phyloP scores from a whole-genome alignment of 2,329 filamentous ascomycete species.

The Pezicula carpinea region DNA sequence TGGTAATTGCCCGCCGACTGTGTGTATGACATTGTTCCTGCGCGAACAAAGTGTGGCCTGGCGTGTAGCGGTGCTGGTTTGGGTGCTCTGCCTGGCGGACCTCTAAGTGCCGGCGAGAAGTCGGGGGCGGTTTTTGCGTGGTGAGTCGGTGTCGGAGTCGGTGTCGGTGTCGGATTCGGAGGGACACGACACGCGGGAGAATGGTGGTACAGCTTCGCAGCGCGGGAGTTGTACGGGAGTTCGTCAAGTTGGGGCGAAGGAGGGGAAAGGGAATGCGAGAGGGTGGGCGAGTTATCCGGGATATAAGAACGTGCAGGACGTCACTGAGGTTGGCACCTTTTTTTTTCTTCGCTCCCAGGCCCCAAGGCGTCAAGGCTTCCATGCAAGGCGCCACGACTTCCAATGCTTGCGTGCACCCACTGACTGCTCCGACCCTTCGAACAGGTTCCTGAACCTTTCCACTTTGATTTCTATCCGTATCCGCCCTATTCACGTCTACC shows the following conservation, averaged over 20 bases:
- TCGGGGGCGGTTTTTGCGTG: constrained; percentile 9
- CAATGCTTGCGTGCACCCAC: no score
- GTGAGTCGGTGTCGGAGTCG: background rate
- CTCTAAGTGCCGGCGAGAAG: constrained; percentile 17
- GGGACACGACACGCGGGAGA: no score
- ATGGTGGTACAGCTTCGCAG: background rate
- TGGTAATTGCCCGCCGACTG: constrained; percentile 9
- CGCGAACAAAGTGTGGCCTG: no score
- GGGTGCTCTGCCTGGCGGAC: no score
- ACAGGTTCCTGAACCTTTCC: no score
- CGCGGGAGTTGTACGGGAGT: background rate
- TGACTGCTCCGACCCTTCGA: no score
- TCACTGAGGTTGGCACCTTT: background rate
- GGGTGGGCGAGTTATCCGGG: background rate
- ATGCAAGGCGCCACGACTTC: no score
- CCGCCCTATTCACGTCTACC: no score
- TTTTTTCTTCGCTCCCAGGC: background rate
- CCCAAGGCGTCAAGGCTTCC: background rate
- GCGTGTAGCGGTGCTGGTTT: background rate
- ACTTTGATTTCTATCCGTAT: no score
- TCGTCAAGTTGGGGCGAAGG: background rate
- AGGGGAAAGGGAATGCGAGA: background rate
- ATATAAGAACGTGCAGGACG: constrained; percentile 1
- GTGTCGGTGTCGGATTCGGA: background rate
- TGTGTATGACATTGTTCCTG: constrained; percentile 14